Evolutionary conservation across 192 early-diverging fungal species (phyloP).

Genomic region (Podila clonocystis): DNA sequence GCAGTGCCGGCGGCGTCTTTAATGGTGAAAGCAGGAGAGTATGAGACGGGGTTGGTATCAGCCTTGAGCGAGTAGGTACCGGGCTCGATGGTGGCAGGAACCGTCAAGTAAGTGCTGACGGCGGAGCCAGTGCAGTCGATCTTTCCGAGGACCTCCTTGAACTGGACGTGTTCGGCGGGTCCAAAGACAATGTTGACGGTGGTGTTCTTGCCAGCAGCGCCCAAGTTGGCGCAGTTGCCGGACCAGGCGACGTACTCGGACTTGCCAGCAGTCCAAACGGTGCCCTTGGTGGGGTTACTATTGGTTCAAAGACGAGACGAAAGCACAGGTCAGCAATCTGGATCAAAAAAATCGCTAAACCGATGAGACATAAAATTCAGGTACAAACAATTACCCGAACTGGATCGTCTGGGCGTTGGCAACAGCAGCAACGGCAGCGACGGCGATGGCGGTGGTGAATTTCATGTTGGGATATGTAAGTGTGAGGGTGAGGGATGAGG

Average conservation of each 20-base stretch:
- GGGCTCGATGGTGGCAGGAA: background rate
- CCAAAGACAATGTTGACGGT: conserved; percentile 8
- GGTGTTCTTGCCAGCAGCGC: conserved; percentile 3
- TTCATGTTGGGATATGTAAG: conserved; percentile 13
- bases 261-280: conserved; percentile 8
- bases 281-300: conserved; percentile 16
- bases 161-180: conserved; percentile 4
- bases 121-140: conserved; percentile 13
- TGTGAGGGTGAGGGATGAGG: conserved; percentile 1
- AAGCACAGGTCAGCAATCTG: background rate
- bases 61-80: conserved; percentile 21
- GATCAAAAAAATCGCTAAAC: background rate
- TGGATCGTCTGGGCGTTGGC: conserved; percentile 15
- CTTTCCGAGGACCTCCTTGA: background rate
- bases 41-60: conserved; percentile 13
- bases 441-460: conserved; percentile 13
- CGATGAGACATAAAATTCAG: background rate
- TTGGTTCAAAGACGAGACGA: no score
- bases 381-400: conserved; percentile 8
- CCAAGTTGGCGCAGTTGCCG: conserved; percentile 9
- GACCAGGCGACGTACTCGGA: conserved; percentile 9
- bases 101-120: conserved; percentile 1
- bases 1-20: background rate
- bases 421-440: conserved; percentile 6
- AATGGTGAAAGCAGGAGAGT: conserved; percentile 13